phyloP scores from a whole-genome alignment of 257 asterid genomes.

The Datura wrightii region DNA sequence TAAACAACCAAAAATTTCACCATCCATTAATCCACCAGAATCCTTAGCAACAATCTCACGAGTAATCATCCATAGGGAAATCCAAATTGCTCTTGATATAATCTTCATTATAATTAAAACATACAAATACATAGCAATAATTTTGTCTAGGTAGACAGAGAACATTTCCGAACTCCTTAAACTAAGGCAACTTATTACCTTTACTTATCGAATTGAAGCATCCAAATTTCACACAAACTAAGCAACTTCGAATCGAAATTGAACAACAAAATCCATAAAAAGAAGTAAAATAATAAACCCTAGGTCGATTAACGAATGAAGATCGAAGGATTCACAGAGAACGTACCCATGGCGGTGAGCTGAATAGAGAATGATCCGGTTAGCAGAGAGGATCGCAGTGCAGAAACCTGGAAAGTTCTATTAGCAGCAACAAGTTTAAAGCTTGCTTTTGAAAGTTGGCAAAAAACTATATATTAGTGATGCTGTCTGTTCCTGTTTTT shows the following conservation, averaged over 20 bases:
- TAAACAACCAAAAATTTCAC: slow-evolving; percentile 22
- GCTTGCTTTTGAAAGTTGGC: neutral
- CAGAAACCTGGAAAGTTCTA: neutral
- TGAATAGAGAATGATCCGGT: neutral
- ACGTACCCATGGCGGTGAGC: slow-evolving; percentile 35
- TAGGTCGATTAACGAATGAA: slow-evolving; percentile 3
- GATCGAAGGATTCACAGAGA: neutral
- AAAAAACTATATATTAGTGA: neutral
- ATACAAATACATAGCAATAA: neutral
- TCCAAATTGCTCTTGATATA: neutral
- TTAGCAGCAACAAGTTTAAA: neutral
- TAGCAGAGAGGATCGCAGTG: neutral
- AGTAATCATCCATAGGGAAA: slow-evolving; percentile 16
- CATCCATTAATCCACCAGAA: neutral
- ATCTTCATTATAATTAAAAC: neutral
- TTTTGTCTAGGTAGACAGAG: neutral
- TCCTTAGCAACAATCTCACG: neutral
- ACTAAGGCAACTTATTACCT: neutral
- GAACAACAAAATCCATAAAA: neutral
- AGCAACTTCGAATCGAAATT: neutral
- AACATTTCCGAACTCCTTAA: neutral
- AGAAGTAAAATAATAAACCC: neutral
- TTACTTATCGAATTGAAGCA: neutral
- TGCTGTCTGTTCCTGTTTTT: neutral
- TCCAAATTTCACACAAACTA: slow-evolving; percentile 4